phyloP scores from a whole-genome alignment of 2,329 filamentous ascomycete species.

The Byssochlamys sp. region DNA sequence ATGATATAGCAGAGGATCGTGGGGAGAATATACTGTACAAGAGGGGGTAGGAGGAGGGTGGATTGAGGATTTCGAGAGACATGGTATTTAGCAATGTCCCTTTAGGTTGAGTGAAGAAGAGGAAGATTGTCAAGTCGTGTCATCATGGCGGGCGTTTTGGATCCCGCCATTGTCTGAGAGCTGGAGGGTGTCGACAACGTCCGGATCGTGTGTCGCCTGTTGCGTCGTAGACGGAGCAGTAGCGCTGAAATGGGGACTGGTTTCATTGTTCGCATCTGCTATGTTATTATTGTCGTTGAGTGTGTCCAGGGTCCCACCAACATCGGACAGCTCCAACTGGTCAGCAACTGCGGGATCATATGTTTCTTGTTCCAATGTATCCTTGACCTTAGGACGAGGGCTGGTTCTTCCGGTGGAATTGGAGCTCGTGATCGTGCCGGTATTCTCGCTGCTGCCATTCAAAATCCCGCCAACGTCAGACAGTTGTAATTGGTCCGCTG shows the following conservation, averaged over 20 bases:
- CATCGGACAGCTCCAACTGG: background rate
- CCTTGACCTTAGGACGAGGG: background rate
- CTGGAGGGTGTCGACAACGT: background rate
- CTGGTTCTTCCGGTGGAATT: background rate
- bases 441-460: background rate
- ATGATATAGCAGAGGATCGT: too few relatives aligned
- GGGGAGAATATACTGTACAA: too few relatives aligned
- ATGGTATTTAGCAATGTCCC: background rate
- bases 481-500: background rate
- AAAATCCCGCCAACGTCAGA: background rate
- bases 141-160: background rate
- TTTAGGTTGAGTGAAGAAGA: background rate
- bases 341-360: background rate
- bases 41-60: background rate
- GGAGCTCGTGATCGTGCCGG: background rate
- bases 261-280: background rate
- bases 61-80: background rate
- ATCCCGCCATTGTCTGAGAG: background rate
- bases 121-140: background rate
- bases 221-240: background rate
- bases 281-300: background rate
- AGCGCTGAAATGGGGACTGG: background rate
- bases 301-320: background rate
- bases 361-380: background rate
- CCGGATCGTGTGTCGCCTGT: background rate